Percentiles rank a stretch among this genome's conserved stretches.
These are phyloP conservation scores for Suillus occidentalis DNA, from an alignment of 768 basidiomycete genomes.

Conservation along the genomic window DNA sequence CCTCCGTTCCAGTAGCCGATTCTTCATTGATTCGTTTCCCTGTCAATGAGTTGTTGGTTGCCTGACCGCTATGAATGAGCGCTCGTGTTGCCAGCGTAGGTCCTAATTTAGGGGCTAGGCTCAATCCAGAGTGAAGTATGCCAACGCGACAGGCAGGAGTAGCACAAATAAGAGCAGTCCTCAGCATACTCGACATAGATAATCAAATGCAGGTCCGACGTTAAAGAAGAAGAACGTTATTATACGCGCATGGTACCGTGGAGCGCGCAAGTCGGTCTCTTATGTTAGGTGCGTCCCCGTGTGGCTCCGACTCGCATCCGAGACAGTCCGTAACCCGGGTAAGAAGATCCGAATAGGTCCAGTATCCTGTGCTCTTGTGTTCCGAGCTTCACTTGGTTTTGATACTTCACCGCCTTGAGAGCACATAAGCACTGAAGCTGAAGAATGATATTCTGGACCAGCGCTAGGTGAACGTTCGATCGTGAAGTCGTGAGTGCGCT, in stretches of 20 bases:
- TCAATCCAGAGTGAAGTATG: conserved; percentile 15
- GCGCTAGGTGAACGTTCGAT: neutral
- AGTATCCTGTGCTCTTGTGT: neutral
- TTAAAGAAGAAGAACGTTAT: neutral
- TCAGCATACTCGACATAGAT: conserved; percentile 12
- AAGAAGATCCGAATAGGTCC: too few species aligned
- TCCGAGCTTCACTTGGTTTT: neutral
- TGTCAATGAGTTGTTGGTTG: conserved; percentile 22
- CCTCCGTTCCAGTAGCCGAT: conserved; percentile 33
- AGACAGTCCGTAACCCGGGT: conserved; percentile 11
- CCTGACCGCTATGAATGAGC: conserved; percentile 26
- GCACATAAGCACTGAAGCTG: neutral
- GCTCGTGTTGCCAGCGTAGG: conserved; percentile 6
- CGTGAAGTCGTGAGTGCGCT: too few species aligned
- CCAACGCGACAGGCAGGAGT: conserved; percentile 9
- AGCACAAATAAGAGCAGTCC: conserved; percentile 5
- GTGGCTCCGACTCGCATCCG: conserved; percentile 21
- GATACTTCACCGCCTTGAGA: neutral
- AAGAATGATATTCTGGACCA: neutral
- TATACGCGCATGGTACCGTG: neutral
- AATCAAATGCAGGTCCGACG: neutral
- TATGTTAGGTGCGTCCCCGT: conserved; percentile 23
- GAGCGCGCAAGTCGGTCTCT: conserved; percentile 14
- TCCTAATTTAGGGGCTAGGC: conserved; percentile 9
- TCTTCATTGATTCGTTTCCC: conserved; percentile 25